phyloP scores from a whole-genome alignment of 2,329 filamentous ascomycete genomes.

The Diaporthe humulicola region DNA sequence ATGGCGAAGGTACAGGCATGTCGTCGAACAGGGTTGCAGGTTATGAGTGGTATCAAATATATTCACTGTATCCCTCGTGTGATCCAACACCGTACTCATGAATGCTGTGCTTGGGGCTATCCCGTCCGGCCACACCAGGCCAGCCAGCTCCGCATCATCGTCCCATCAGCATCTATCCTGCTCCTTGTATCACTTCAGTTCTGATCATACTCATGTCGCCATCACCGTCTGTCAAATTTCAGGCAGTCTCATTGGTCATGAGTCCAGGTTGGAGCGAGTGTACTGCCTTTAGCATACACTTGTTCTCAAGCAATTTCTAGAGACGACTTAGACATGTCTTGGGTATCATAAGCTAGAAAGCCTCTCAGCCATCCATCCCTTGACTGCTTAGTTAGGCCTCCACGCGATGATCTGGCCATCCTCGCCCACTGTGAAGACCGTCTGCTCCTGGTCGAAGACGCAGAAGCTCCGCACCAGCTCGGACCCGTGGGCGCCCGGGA shows the following conservation, averaged over 20 bases:
- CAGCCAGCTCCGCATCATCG: background rate
- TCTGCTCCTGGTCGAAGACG: constrained; percentile 71
- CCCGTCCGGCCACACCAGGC: background rate
- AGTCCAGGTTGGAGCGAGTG: background rate
- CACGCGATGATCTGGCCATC: constrained; percentile 71
- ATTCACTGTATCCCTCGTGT: background rate
- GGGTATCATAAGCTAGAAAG: background rate
- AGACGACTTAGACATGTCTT: background rate
- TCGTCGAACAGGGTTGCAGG: no score
- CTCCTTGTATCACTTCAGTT: background rate
- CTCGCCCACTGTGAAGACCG: constrained; percentile 71
- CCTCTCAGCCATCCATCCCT: background rate
- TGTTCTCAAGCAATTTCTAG: background rate
- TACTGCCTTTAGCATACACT: background rate
- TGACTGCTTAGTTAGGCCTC: constrained; percentile 52
- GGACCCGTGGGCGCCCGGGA: constrained; percentile 73
- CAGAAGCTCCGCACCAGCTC: constrained; percentile 76
- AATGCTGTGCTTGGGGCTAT: background rate
- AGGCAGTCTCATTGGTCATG: background rate
- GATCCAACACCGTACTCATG: background rate
- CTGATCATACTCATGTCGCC: background rate
- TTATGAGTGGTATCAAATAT: background rate
- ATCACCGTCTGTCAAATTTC: background rate
- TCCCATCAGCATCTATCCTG: no score
- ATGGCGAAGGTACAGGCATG: background rate